A percentile compares a stretch with the other conserved stretches of the same genome.
These are phyloP conservation scores for Coniochaeta sp. DNA, from an alignment of 2,329 filamentous ascomycete genomes.

Conservation along the genomic window DNA sequence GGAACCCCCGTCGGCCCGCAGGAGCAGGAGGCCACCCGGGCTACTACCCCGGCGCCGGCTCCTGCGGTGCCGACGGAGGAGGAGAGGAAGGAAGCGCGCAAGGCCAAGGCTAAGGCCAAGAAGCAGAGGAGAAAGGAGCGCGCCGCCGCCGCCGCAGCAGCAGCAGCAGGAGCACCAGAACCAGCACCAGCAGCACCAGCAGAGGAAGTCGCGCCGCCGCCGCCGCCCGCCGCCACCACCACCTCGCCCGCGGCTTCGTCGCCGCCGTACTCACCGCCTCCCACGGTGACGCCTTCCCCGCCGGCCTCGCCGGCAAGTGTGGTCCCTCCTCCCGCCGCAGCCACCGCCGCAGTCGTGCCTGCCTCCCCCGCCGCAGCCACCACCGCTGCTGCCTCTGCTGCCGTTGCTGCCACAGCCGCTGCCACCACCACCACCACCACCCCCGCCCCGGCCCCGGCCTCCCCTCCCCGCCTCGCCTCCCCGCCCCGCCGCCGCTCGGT, in stretches of 20 bases:
- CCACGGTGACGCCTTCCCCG: neutral
- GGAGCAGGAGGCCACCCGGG: neutral
- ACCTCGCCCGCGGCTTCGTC: neutral
- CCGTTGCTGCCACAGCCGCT: neutral
- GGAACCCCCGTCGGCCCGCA: neutral
- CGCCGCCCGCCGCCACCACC: neutral
- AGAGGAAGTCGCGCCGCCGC: neutral
- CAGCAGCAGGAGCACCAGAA: neutral
- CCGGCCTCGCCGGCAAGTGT: neutral
- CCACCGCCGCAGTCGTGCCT: neutral
- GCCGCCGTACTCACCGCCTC: neutral
- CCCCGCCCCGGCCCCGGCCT: neutral
- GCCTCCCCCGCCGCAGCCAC: neutral
- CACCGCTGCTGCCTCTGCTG: neutral
- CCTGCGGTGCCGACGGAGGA: neutral
- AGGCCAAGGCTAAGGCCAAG: neutral
- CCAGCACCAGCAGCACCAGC: neutral
- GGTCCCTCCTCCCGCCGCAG: no score
- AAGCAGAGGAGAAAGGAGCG: neutral
- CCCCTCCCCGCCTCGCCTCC: neutral
- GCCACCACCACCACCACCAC: neutral
- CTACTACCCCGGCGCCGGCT: neutral
- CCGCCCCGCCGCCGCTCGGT: neutral
- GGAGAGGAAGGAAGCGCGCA: neutral
- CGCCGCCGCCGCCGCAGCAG: neutral